phyloP scores from a whole-genome alignment of 805 yeast genomes.

The Metschnikowia colocasiae region DNA sequence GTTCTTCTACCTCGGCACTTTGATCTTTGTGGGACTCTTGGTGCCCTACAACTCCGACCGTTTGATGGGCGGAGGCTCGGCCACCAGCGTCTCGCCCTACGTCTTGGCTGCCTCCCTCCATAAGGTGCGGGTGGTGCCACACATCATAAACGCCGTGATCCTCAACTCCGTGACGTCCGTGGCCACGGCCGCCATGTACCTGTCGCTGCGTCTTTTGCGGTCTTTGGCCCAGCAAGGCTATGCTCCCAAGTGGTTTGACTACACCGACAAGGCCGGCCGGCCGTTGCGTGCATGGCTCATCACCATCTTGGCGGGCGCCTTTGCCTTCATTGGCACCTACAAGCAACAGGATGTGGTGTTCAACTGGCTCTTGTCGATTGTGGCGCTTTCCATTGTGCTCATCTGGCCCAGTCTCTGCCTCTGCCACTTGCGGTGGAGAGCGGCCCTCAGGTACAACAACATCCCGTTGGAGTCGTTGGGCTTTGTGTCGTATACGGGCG shows the following conservation, averaged over 20 bases:
- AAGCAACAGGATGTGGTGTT: conserved; percentile 32
- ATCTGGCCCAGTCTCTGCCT: conserved; percentile 26
- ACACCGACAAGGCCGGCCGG: conserved; percentile 26
- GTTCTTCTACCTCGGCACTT: conserved; percentile 38
- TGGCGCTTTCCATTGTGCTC: conserved; percentile 26
- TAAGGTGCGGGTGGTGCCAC: conserved; percentile 26
- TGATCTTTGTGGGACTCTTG: conserved; percentile 36
- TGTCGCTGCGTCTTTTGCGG: conserved; percentile 24
- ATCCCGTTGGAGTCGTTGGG: conserved; percentile 23
- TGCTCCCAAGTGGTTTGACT: conserved; percentile 30
- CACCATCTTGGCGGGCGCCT: conserved; percentile 22
- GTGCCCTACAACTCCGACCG: conserved; percentile 33
- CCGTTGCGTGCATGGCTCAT: conserved; percentile 27
- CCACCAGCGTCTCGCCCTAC: conserved; percentile 29
- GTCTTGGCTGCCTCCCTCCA: conserved; percentile 28
- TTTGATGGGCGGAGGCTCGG: conserved; percentile 34
- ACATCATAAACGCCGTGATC: conserved; percentile 32
- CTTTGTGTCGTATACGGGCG: conserved; percentile 37
- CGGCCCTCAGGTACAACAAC: conserved; percentile 23
- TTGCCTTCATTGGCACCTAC: conserved; percentile 27
- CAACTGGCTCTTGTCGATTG: conserved; percentile 29
- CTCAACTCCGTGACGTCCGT: conserved; percentile 31
- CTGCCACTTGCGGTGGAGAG: conserved; percentile 30
- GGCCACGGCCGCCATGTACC: conserved; percentile 31
- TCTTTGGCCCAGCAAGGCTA: conserved; percentile 28